Percentiles rank a stretch among this genome's conserved stretches.
Evolutionary conservation across 2,329 filamentous ascomycete species (phyloP).

Genomic region (Calonectria leucothoes): DNA sequence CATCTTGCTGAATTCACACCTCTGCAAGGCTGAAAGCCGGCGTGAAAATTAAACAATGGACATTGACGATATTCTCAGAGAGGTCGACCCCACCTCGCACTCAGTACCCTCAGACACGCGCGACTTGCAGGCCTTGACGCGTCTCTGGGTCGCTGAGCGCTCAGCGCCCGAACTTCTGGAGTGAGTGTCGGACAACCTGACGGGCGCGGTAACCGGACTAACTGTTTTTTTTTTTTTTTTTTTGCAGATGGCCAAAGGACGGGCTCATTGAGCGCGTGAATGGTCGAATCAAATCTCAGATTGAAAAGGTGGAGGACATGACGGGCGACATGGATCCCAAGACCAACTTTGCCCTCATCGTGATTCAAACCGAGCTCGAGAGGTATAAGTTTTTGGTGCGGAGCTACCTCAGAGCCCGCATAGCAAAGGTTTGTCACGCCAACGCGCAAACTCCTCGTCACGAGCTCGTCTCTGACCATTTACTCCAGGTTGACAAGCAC

Average conservation of each 20-base stretch:
- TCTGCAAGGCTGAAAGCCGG: background rate
- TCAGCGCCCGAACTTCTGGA: slow-evolving; percentile 89
- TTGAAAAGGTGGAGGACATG: slow-evolving; percentile 78
- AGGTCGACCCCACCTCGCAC: slow-evolving; percentile 72
- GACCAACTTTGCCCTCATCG: slow-evolving; percentile 91
- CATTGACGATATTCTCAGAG: slow-evolving; percentile 83
- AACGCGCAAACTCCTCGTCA: background rate
- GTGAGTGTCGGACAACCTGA: slow-evolving; percentile 57
- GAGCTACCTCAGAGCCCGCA: slow-evolving; percentile 83
- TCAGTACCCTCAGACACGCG: slow-evolving; percentile 68
- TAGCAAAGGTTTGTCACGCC: slow-evolving; percentile 76
- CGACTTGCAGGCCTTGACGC: slow-evolving; percentile 90
- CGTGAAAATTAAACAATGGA: slow-evolving; percentile 65
- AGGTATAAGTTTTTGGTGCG: slow-evolving; percentile 92
- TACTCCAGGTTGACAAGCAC: slow-evolving; percentile 77
- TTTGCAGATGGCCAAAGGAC: slow-evolving; percentile 70
- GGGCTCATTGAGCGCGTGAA: slow-evolving; percentile 86
- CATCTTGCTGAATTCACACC: background rate
- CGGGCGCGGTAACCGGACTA: background rate
- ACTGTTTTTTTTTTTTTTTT: too few relatives aligned
- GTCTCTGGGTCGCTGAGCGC: slow-evolving; percentile 93
- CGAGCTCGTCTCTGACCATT: background rate
- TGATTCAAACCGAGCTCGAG: slow-evolving; percentile 96
- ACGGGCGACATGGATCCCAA: slow-evolving; percentile 89
- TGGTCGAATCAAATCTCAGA: slow-evolving; percentile 75